These are phyloP conservation scores for Tremellales sp. DNA, from an alignment of 1,284 basidiomycete genomes.

Conservation along the genomic window DNA sequence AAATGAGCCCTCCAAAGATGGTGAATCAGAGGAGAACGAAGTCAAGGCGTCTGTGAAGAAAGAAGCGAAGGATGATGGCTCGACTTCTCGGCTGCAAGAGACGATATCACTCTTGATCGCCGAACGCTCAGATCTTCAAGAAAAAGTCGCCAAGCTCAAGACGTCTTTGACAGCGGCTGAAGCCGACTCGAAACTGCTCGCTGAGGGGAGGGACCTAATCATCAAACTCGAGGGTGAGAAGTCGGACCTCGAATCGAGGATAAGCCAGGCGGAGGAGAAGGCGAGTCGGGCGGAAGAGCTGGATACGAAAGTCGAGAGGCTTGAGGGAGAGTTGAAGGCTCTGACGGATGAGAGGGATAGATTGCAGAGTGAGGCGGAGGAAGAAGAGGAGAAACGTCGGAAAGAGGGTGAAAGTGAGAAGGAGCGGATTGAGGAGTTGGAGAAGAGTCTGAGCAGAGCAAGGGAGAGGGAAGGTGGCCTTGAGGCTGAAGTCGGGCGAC, in stretches of 20 bases:
- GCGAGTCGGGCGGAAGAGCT: constrained; percentile 12
- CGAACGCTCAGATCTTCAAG: constrained; percentile 37
- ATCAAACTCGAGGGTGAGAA: constrained; percentile 35
- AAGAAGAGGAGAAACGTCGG: constrained; percentile 10
- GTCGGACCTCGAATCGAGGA: constrained; percentile 14
- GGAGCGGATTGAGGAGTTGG: constrained; percentile 26
- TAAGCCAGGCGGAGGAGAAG: constrained; percentile 9
- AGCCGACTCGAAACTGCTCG: constrained; percentile 30
- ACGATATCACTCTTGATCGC: constrained; percentile 40
- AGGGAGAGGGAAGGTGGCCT: constrained; percentile 42
- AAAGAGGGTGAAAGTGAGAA: constrained; percentile 9
- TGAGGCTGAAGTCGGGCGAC: constrained; percentile 41
- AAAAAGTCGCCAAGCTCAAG: constrained; percentile 24
- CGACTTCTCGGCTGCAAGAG: constrained; percentile 27
- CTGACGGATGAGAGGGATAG: constrained; percentile 9
- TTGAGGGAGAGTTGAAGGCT: constrained; percentile 8
- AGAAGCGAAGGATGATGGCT: constrained; percentile 4
- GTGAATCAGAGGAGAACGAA: background rate
- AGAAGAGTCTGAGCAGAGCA: constrained; percentile 39
- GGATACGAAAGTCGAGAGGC: constrained; percentile 6
- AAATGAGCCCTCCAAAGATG: background rate
- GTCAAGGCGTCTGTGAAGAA: background rate
- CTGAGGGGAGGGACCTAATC: constrained; percentile 30
- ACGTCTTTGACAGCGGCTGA: constrained; percentile 22
- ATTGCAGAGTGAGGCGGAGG: constrained; percentile 7